phyloP scores from a whole-genome alignment of 2,329 filamentous ascomycete species.

The Tolypocladium tropicale region DNA sequence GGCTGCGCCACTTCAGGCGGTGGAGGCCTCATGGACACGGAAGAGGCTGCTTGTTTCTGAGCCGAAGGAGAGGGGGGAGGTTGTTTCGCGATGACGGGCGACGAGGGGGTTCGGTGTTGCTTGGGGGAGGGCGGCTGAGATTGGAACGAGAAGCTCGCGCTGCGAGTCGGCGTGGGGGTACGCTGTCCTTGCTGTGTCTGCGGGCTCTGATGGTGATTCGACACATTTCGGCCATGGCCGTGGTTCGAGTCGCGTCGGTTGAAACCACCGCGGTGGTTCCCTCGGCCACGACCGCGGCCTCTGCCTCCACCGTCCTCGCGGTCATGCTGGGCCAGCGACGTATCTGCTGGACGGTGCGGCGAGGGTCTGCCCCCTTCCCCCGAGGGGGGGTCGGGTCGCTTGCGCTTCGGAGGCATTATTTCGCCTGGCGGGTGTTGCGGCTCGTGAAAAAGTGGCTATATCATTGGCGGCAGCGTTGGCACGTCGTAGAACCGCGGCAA shows the following conservation, averaged over 20 bases:
- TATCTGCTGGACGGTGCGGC: slow-evolving; percentile 52
- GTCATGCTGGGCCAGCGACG: slow-evolving; percentile 46
- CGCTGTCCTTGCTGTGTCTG: slow-evolving; percentile 8
- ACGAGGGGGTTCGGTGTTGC: slow-evolving; percentile 10
- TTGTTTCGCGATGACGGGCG: slow-evolving; percentile 10
- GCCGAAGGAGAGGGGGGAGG: slow-evolving; percentile 2
- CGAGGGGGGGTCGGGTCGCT: slow-evolving; percentile 42
- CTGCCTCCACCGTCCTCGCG: slow-evolving; percentile 37
- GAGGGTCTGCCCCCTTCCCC: slow-evolving; percentile 44
- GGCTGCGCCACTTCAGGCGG: slow-evolving; percentile 12
- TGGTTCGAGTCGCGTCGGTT: slow-evolving; percentile 45
- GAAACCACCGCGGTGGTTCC: slow-evolving; percentile 25
- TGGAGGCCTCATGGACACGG: slow-evolving; percentile 10
- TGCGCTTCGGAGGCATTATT: slow-evolving; percentile 49
- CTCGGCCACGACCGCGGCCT: slow-evolving; percentile 36
- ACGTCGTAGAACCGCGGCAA: neutral
- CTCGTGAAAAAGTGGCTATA: slow-evolving; percentile 13
- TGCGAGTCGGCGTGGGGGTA: slow-evolving; percentile 7
- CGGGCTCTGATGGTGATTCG: slow-evolving; percentile 9
- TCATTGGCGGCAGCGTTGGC: slow-evolving; percentile 18
- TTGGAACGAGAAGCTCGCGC: neutral
- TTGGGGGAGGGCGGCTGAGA: slow-evolving; percentile 9
- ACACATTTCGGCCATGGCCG: slow-evolving; percentile 16
- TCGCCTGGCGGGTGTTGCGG: slow-evolving; percentile 10
- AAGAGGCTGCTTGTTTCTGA: slow-evolving; percentile 7